Evolutionary conservation across 106 monocot species (phyloP), one percentile per base, ranked within the genome.

Genomic region (Ottelia alismoides): DNA sequence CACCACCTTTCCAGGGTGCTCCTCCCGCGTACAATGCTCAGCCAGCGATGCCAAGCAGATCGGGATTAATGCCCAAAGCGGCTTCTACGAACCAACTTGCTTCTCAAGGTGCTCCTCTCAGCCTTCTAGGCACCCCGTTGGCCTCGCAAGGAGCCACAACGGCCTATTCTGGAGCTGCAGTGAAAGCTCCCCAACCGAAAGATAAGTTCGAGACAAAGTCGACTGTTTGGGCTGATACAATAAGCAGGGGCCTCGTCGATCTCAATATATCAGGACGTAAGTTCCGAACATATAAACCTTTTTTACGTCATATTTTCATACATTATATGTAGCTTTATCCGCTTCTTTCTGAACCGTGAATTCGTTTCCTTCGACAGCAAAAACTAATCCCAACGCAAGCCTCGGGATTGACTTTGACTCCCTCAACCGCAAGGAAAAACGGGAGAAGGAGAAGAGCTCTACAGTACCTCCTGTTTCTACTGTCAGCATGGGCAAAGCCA

Each of bases 391-490:
- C 0, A 7, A 35, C 52, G 81, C 85, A 0, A 82, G 85, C 67
- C 79, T 98, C 27, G 88, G 96, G 35, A 52, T 89, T 20, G 96
- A 96, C 64, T 98, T 98, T 53, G 96, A 98, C 11, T 76, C 88
- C 0, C 78, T 98, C 3, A 98, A 98, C 49, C 78, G 89, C 30
- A 82, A 70, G 79, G 96, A 98, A 31, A 89, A 63, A 59, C 65
- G 76, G 65, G 78, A 75, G 40, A 78, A 81, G 66, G 49, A 57
- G 40, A 48, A 66, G 63, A 74, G 65, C 63, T 59, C 46, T 27
- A 32, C 69, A 19, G 49, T 47, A 49, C 28, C 82, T 53, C 63
- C 82, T 2, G 64, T 63, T n/a, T 98, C 96, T 35, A 82, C 89
- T 2, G 53, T 67, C 48, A 74, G 65, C 28, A 98, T 98, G 96